Conservation (phyloP, 495 filamentous ascomycete genomes). For the Xylaria curta region DNA sequence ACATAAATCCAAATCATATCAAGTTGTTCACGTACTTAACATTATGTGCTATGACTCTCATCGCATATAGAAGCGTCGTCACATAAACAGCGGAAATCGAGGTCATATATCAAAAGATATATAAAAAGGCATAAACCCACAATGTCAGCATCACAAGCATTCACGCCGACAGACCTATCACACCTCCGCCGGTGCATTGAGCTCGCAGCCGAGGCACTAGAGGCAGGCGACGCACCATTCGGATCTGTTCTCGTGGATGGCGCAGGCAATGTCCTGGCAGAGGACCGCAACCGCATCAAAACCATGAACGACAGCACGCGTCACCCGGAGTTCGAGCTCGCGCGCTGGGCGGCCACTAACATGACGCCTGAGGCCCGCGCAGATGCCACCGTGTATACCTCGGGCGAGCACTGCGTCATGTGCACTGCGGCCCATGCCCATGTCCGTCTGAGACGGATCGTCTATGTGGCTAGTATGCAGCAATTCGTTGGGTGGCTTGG, state of each 20-base stretch:
- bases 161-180: neutral
- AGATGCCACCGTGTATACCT: slow-evolving; percentile 41
- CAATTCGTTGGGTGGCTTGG: slow-evolving; percentile 25
- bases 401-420: slow-evolving; percentile 48
- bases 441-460: slow-evolving; percentile 40
- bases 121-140: neutral
- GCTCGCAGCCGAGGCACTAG: slow-evolving; percentile 39
- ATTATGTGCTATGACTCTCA: neutral
- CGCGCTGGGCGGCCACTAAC: slow-evolving; percentile 33
- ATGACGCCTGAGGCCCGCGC: slow-evolving; percentile 36
- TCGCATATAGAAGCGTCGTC: neutral
- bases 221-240: slow-evolving; percentile 44
- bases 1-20: neutral
- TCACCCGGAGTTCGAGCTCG: slow-evolving; percentile 33
- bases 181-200: slow-evolving; percentile 27
- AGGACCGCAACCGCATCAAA: slow-evolving; percentile 31
- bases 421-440: slow-evolving; percentile 42
- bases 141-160: neutral
- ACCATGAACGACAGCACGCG: slow-evolving; percentile 27
- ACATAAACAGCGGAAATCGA: neutral
- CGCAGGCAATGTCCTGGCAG: slow-evolving; percentile 4
- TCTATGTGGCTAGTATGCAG: slow-evolving; percentile 30
- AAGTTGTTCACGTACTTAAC: neutral
- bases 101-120: neutral
- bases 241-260: slow-evolving; percentile 30